Evolutionary conservation across 495 filamentous ascomycete species (phyloP).

Genomic region (Astrothelium macrocarpum): DNA sequence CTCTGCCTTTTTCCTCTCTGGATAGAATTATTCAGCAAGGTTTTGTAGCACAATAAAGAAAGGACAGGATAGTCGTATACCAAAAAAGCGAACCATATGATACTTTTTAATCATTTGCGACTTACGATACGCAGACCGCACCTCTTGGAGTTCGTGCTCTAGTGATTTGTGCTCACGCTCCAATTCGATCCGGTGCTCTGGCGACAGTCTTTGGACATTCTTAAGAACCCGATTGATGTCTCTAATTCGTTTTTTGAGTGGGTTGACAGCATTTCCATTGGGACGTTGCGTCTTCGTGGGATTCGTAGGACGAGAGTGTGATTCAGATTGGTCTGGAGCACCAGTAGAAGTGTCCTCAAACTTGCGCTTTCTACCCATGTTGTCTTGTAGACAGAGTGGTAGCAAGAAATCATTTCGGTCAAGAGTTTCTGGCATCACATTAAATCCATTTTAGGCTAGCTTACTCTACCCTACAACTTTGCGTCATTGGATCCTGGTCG

Average conservation of each 20-base stretch:
- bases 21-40: not conserved
- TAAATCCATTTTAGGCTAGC: too few species aligned
- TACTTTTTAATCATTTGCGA: conserved; percentile 74
- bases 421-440: not conserved
- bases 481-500: too few species aligned
- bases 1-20: conserved; percentile 74
- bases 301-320: too few species aligned
- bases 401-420: too few species aligned
- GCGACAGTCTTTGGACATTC: conserved; percentile 52
- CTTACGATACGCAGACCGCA: conserved; percentile 47
- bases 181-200: conserved; percentile 62
- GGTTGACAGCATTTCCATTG: conserved; percentile 23
- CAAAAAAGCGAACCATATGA: conserved; percentile 88
- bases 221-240: conserved; percentile 55
- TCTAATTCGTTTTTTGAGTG: conserved; percentile 51
- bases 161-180: conserved; percentile 73
- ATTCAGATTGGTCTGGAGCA: too few species aligned
- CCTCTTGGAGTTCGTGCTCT: conserved; percentile 56
- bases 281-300: not conserved
- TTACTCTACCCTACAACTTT: too few species aligned
- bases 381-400: not conserved
- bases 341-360: too few species aligned
- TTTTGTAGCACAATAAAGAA: not conserved
- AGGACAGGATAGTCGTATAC: conserved; percentile 39
- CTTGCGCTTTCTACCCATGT: conserved; percentile 1